Conservation (phyloP, 73 alveolate species). For the Urostyla sp. region DNA sequence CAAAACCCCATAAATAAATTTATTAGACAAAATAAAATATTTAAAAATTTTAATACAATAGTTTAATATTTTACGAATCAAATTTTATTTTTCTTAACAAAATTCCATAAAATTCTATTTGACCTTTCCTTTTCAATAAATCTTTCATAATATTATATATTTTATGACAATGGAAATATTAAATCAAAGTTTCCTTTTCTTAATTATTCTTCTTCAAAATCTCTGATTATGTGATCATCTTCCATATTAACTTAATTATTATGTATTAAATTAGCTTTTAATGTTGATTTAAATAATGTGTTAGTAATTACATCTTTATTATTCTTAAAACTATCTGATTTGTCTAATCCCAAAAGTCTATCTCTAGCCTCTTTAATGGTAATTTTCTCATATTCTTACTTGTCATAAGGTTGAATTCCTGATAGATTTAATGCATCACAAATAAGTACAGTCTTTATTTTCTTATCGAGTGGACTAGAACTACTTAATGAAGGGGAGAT, state of each 20-base stretch:
- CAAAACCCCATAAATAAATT: background rate
- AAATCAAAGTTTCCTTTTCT: constrained; percentile 78
- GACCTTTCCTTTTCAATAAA: constrained; percentile 59
- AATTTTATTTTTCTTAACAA: background rate
- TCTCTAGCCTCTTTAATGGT: constrained; percentile 2
- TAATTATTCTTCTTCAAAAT: constrained; percentile 66
- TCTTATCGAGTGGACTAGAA: constrained; percentile 67
- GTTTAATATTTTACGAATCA: background rate
- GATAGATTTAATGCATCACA: constrained; percentile 62
- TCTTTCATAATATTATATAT: constrained; percentile 68
- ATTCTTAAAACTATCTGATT: constrained; percentile 5
- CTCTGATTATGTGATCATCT: constrained; percentile 64
- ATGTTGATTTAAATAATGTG: too few species aligned
- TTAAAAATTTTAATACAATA: too few species aligned
- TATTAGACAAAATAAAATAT: background rate
- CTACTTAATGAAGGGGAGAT: constrained; percentile 75
- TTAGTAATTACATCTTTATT: background rate
- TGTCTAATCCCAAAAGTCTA: constrained; percentile 61
- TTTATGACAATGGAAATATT: constrained; percentile 76
- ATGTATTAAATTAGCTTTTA: too few species aligned
- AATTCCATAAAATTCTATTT: constrained; percentile 51
- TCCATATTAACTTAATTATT: background rate
- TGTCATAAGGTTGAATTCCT: constrained; percentile 65
- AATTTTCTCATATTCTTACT: constrained; percentile 31
- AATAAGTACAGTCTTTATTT: constrained; percentile 64